Conservation (phyloP, 208 protist species). For the Acanthamoeba castellanii region DNA sequence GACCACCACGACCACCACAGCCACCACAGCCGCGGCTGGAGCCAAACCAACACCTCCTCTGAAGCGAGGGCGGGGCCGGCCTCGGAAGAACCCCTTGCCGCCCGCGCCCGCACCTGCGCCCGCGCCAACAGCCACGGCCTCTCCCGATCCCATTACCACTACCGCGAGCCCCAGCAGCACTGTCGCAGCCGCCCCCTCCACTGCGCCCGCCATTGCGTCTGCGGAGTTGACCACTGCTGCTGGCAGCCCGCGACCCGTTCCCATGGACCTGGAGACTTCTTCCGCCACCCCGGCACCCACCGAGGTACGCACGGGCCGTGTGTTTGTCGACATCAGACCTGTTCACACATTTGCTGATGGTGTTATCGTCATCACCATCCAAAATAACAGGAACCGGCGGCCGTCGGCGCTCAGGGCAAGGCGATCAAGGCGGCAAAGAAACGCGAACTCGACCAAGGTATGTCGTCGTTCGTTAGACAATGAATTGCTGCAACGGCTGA, state of each 20-base stretch:
- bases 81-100: neutral
- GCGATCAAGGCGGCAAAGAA: neutral
- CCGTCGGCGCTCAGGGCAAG: neutral
- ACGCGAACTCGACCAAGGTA: neutral
- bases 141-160: neutral
- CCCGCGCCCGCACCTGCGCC: neutral
- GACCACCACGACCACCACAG: neutral
- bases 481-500: too few relatives aligned
- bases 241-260: too few relatives aligned
- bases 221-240: neutral
- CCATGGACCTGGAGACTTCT: too few relatives aligned
- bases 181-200: neutral
- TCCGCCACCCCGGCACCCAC: too few relatives aligned
- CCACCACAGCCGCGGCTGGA: neutral
- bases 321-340: too few relatives aligned
- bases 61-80: slow-evolving; percentile 5
- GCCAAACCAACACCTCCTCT: neutral
- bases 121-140: neutral
- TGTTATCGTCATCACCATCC: neutral
- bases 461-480: too few relatives aligned
- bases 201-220: neutral
- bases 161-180: too few relatives aligned
- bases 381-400: neutral
- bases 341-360: too few relatives aligned
- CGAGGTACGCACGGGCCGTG: too few relatives aligned